These are phyloP conservation scores for Cercophora samala DNA, from an alignment of 495 filamentous ascomycete species.

Conservation along the genomic window DNA sequence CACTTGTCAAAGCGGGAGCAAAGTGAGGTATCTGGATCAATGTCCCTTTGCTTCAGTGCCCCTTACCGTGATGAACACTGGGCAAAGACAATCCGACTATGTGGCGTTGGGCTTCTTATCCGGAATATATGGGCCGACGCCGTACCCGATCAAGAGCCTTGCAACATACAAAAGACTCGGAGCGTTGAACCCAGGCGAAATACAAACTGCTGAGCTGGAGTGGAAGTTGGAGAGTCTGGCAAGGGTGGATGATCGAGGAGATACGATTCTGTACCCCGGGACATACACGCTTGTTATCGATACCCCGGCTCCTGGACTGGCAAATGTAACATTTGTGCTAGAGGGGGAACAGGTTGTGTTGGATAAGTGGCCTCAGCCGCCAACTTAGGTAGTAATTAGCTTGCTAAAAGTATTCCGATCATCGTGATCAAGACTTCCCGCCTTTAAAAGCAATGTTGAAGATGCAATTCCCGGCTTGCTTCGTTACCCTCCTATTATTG, in stretches of 20 bases:
- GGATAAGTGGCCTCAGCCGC: slow-evolving; percentile 28
- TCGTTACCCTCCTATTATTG: background rate
- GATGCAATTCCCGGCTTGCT: no score
- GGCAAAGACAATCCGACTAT: slow-evolving; percentile 54
- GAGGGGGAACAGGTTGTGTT: slow-evolving; percentile 35
- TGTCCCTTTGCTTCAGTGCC: slow-evolving; percentile 44
- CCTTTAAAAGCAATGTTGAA: no score
- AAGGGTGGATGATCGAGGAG: slow-evolving; percentile 55
- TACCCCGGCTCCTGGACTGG: slow-evolving; percentile 29
- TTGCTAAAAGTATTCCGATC: no score
- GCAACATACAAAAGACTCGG: slow-evolving; percentile 57
- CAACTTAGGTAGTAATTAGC: background rate
- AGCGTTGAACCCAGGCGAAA: slow-evolving; percentile 40
- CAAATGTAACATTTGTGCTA: slow-evolving; percentile 41
- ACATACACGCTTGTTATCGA: slow-evolving; percentile 60
- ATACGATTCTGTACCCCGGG: slow-evolving; percentile 63
- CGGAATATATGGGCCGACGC: slow-evolving; percentile 54
- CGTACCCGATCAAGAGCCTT: slow-evolving; percentile 61
- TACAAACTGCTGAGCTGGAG: slow-evolving; percentile 41
- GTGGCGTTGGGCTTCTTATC: slow-evolving; percentile 56
- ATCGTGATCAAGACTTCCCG: no score
- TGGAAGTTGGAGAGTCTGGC: slow-evolving; percentile 59
- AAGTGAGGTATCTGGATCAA: slow-evolving; percentile 40
- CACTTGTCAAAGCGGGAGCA: slow-evolving; percentile 22
- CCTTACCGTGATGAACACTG: slow-evolving; percentile 48